Percentiles rank a stretch among this genome's conserved stretches.
These are phyloP conservation scores for Coemansia sp. DNA, from an alignment of 371 early-diverging fungal genomes.

Conservation along the genomic window DNA sequence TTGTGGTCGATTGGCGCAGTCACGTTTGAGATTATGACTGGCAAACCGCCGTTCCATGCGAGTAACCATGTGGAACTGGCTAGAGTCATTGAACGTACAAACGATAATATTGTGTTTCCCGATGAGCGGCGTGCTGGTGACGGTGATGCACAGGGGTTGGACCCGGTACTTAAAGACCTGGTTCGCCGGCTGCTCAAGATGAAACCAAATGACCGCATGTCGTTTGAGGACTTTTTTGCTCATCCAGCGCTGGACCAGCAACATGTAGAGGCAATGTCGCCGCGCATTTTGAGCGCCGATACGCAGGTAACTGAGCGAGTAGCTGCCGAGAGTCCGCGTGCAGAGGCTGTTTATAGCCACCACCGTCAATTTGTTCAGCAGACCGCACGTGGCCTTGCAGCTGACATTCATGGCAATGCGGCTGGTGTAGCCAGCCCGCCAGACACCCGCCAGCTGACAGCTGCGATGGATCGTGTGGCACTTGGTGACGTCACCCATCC, in stretches of 20 bases:
- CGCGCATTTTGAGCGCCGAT: not conserved
- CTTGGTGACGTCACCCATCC: not conserved
- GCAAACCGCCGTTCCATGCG: slow-evolving; percentile 90
- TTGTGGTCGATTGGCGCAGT: slow-evolving; percentile 97
- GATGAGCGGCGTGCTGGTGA: slow-evolving; percentile 57
- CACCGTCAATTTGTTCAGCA: slow-evolving; percentile 18
- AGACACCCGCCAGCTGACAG: not conserved
- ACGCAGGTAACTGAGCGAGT: not conserved
- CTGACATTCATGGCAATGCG: not conserved
- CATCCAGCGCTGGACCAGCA: slow-evolving; percentile 62
- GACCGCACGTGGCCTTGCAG: slow-evolving; percentile 5
- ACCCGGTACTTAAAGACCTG: slow-evolving; percentile 71
- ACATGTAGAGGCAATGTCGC: not conserved
- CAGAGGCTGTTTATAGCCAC: slow-evolving; percentile 23
- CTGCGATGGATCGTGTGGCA: slow-evolving; percentile 8
- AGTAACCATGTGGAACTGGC: slow-evolving; percentile 89
- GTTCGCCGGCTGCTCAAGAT: slow-evolving; percentile 78
- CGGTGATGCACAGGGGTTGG: slow-evolving; percentile 8
- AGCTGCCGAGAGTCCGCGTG: not conserved
- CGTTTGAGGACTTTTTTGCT: slow-evolving; percentile 89
- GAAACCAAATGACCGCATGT: slow-evolving; percentile 82
- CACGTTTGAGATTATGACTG: slow-evolving; percentile 88
- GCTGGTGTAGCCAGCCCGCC: not conserved
- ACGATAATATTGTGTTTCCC: slow-evolving; percentile 82
- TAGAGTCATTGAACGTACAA: slow-evolving; percentile 78